Base-by-base conservation (phyloP, 768 basidiomycete genomes). In the Boletus sensibilis region DNA sequence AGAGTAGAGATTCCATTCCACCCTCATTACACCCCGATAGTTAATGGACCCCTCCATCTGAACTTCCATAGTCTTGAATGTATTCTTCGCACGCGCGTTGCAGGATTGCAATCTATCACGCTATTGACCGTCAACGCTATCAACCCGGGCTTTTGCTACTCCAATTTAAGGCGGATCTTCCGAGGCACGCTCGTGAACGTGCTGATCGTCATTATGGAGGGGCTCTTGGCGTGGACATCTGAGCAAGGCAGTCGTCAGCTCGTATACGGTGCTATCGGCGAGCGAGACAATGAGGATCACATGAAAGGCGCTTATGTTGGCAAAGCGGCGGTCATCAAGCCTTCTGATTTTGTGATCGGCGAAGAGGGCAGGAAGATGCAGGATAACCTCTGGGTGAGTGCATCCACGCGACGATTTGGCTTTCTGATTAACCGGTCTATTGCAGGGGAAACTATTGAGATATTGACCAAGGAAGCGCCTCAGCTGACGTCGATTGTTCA, bases 161-260 rank as follows among this genome's bases (percentile, higher is more conserved):
- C 73, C 10, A 50, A 59, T 23, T 52, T 74, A 35, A 50, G 59
- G 11, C 65, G 63, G 13, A 13, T 20, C 13, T 3, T 50, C 5
- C 51, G 25, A 29, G 52, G 44, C 10, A 8, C 10, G 1, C 0
- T 54, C 3, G 0, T 34, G n/a, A 41, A 20, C 25, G 7, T 40
- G 21, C 0, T 55, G 8, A 27, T 37, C 4, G 2, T 35, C 23
- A 2, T 67, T n/a, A 42, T 56, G 53, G 57, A 67, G 29, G 38
- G n/a, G 0, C 25, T 51, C 12, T 50, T 64, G 5, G 59, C 66
- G 9, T 16, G 61, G 60, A 67, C 70, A 0, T 16, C 67, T 0
- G 69, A 75, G 53, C 63, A 73, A 41, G 76, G 75, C 1, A 71
- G 72, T 33, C 73, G 75, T 14, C 66, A 71, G 45, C 61, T 77